These are phyloP conservation scores for Paraphoma sp. DNA, from an alignment of 2,329 filamentous ascomycete genomes.

Conservation along the genomic window DNA sequence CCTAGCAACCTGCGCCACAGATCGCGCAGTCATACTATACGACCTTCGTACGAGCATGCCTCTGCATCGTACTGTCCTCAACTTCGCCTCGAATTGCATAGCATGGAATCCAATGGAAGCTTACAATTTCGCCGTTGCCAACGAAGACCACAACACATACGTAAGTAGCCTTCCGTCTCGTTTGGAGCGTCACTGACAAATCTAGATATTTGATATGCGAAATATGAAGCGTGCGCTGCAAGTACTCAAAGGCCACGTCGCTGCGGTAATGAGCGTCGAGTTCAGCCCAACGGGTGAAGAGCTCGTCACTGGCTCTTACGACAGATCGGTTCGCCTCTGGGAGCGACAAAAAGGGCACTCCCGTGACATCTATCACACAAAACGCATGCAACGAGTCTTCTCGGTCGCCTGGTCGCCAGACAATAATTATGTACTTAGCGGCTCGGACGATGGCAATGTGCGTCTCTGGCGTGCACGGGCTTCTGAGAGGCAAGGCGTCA, in stretches of 20 bases:
- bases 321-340: constrained; percentile 88
- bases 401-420: constrained; percentile 86
- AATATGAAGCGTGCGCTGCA: constrained; percentile 88
- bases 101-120: constrained; percentile 95
- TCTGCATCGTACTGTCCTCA: constrained; percentile 79
- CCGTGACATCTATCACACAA: constrained; percentile 94
- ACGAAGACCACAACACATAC: constrained; percentile 92
- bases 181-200: constrained; percentile 5
- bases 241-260: constrained; percentile 86
- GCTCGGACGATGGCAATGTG: constrained; percentile 91
- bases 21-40: constrained; percentile 88
- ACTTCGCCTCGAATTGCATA: constrained; percentile 93
- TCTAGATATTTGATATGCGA: constrained; percentile 84
- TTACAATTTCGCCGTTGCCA: constrained; percentile 92
- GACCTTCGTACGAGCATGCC: constrained; percentile 88
- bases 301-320: constrained; percentile 87
- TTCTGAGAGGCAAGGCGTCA: constrained; percentile 81
- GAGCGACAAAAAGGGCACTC: constrained; percentile 80
- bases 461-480: constrained; percentile 90
- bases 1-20: constrained; percentile 82
- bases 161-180: constrained; percentile 11
- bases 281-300: constrained; percentile 95
- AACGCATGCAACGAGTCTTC: constrained; percentile 96
- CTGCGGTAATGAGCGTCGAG: constrained; percentile 94
- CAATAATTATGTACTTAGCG: constrained; percentile 85